Conservation (phyloP, 331 rosid genomes). For the Telfairia occidentalis region DNA sequence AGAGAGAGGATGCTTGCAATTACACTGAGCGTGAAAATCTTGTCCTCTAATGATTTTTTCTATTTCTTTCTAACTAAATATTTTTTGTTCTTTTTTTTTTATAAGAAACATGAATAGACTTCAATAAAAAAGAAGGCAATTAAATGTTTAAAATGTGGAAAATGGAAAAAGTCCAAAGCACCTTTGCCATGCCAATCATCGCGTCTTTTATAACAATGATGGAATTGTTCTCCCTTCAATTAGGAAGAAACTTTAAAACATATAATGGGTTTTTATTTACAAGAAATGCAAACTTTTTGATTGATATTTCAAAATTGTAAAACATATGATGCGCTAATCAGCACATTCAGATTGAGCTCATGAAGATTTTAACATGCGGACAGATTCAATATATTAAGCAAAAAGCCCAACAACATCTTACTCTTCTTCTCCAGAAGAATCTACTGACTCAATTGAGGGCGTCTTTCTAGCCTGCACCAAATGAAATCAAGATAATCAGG, state of each 20-base stretch:
- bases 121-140: too few relatives aligned
- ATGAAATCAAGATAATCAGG: constrained; percentile 10
- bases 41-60: background rate
- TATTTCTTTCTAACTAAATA: background rate
- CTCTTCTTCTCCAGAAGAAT: constrained; percentile 99
- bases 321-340: background rate
- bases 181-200: background rate
- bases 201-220: background rate
- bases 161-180: background rate
- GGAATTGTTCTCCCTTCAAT: background rate
- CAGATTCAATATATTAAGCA: background rate
- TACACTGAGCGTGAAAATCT: background rate
- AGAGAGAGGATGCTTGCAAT: background rate
- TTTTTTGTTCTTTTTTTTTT: too few relatives aligned
- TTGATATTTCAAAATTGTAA: background rate
- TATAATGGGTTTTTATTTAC: background rate
- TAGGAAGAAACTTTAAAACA: background rate
- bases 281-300: background rate
- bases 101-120: too few relatives aligned
- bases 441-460: constrained; percentile 83
- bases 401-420: constrained; percentile 30
- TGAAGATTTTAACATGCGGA: background rate
- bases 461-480: constrained; percentile 80
- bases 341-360: background rate
- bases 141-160: background rate